Evolutionary conservation across 2,329 filamentous ascomycete species (phyloP), one percentile per base, ranked within the genome.

Genomic region (Scedosporium minutisporum): DNA sequence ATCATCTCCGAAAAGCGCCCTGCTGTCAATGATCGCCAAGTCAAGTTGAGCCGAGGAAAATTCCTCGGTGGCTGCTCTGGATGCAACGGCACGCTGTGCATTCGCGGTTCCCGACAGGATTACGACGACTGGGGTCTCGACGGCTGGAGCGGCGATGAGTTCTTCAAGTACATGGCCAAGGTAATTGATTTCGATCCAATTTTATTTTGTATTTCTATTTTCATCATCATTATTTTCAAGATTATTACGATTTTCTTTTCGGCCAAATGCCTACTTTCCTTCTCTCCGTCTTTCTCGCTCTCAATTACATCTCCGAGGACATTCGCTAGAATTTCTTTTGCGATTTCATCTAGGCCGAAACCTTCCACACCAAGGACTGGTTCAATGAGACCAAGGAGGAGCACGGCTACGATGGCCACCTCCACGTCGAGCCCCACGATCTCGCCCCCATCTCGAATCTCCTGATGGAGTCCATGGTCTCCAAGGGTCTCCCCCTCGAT

Each of bases 351-450:
- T 58, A 76, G 80, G 75, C 80, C 1, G 84, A 87, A 65, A 82
- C 78, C 2, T 87, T 86, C 66, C 80, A 85, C 62, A 68, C 71
- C 21, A 86, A 86, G 67, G 72, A 78, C 29, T 85, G 82, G 82
- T 84, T 85, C 69, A 69, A 82, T 41, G 78, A 77, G 2, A 74
- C 78, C 51, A 68, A 73, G 7, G 72, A 72, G 2, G 74, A 74
- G 6, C 84, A 87, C 65, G 82, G 82, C 1, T 72, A 77, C 57
- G 70, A 75, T 9, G 84, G 84, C 0, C 80, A 78, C 21, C 72
- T 87, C 1, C 77, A 84, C 60, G 81, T 76, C 6, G 82, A 83
- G 65, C 83, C 83, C 0, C 82, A 86, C 64, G 82, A 85, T 64
- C 72, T 84, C 1, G 82, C 82, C 2, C 82, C 83, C 1, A 86